These are phyloP conservation scores for Solanum bulbocastanum DNA, from an alignment of 257 asterid species.

Conservation along the genomic window DNA sequence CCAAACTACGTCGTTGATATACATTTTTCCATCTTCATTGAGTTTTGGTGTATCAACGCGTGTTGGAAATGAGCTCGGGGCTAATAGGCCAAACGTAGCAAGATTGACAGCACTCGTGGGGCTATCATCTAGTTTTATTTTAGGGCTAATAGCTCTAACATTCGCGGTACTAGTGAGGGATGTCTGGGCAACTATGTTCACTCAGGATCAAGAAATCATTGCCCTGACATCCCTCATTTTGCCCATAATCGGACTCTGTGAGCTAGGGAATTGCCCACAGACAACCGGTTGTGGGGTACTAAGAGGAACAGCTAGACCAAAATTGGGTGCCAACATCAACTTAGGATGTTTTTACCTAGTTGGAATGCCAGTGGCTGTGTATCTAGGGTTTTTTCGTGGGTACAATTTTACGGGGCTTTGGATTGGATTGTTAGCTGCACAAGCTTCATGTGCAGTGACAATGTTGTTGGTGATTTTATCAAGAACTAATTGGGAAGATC, in stretches of 20 bases:
- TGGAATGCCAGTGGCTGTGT: slow-evolving; percentile 50
- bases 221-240: slow-evolving; percentile 28
- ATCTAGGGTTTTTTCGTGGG: slow-evolving; percentile 22
- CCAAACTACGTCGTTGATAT: slow-evolving; percentile 44
- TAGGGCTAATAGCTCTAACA: slow-evolving; percentile 25
- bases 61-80: slow-evolving; percentile 55
- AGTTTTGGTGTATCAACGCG: slow-evolving; percentile 46
- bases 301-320: slow-evolving; percentile 54
- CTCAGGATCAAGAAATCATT: slow-evolving; percentile 31
- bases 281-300: slow-evolving; percentile 46
- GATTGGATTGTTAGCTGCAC: slow-evolving; percentile 54
- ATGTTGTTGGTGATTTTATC: slow-evolving; percentile 33
- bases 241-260: slow-evolving; percentile 54
- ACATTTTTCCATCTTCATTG: slow-evolving; percentile 54
- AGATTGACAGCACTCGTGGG: slow-evolving; percentile 29
- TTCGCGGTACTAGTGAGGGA: slow-evolving; percentile 33
- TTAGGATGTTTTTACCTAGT: slow-evolving; percentile 48
- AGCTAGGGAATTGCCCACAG: slow-evolving; percentile 67
- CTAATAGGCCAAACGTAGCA: slow-evolving; percentile 28
- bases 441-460: slow-evolving; percentile 34
- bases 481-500: slow-evolving; percentile 43
- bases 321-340: slow-evolving; percentile 44
- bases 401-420: slow-evolving; percentile 44
- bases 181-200: slow-evolving; percentile 43
- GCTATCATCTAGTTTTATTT: slow-evolving; percentile 11